Evolutionary conservation across 106 monocot species (phyloP).

Genomic region (Apostasia ramifera): DNA sequence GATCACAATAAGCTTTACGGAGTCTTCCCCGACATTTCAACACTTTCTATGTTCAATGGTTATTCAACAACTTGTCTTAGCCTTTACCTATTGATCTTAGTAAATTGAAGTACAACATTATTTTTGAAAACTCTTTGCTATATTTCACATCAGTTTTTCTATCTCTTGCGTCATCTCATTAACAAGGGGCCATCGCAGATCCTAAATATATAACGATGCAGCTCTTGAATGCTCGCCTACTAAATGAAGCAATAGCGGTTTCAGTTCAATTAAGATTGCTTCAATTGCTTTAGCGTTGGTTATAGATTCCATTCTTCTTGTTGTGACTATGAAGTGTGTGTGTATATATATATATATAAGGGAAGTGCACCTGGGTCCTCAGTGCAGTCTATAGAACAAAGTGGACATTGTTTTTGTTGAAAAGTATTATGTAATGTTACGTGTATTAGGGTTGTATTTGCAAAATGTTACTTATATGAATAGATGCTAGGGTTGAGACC

Average conservation of each 20-base stretch:
- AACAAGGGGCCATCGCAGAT: constrained; percentile 17
- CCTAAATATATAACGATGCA: constrained; percentile 25
- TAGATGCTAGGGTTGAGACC: too few species aligned
- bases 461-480: too few species aligned
- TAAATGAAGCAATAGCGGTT: constrained; percentile 24
- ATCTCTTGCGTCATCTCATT: constrained; percentile 33
- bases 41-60: constrained; percentile 60
- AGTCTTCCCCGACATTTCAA: constrained; percentile 44
- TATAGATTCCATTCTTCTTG: constrained; percentile 52
- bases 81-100: constrained; percentile 44
- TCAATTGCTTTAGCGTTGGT: constrained; percentile 60
- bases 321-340: constrained; percentile 47
- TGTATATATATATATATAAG: constrained; percentile 60
- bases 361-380: constrained; percentile 38
- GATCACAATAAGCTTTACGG: constrained; percentile 75
- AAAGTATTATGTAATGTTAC: too few species aligned
- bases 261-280: constrained; percentile 69
- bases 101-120: constrained; percentile 40
- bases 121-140: constrained; percentile 63
- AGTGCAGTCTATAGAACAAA: constrained; percentile 29
- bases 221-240: constrained; percentile 11
- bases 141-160: constrained; percentile 37
- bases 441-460: too few species aligned
- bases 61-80: constrained; percentile 88
- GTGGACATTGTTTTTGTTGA: too few species aligned